Evolutionary conservation across 139 green algal genomes (phyloP).

Genomic region (Desmodesmus armatus): DNA sequence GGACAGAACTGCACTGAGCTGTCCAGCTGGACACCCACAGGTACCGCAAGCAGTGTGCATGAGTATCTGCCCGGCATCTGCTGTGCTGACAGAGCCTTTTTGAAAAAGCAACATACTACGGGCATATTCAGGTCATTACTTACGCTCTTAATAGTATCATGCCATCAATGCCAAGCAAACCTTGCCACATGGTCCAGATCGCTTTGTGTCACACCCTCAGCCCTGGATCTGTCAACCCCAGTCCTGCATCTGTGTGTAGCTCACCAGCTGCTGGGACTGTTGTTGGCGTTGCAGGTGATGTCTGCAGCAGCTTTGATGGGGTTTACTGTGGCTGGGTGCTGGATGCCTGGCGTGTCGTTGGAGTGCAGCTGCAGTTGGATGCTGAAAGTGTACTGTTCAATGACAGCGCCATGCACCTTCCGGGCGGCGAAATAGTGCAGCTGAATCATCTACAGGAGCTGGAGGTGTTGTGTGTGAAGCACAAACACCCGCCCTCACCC

Average conservation of each 20-base stretch:
- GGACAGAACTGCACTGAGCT: not conserved
- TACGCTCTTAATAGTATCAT: too few relatives aligned
- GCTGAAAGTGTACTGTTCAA: not conserved
- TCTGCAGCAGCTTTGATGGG: constrained; percentile 7
- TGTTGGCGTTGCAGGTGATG: not conserved
- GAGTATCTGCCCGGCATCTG: too few relatives aligned
- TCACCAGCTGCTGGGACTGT: constrained; percentile 13
- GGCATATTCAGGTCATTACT: too few relatives aligned
- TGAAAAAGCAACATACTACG: too few relatives aligned
- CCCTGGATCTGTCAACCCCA: too few relatives aligned
- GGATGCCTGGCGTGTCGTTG: constrained; percentile 7
- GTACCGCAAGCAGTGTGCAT: too few relatives aligned
- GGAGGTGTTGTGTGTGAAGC: constrained; percentile 25
- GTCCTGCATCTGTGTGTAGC: too few relatives aligned
- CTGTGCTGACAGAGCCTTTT: too few relatives aligned
- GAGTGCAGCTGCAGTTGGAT: constrained; percentile 25
- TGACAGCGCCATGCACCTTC: not conserved
- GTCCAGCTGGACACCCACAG: constrained; percentile 12
- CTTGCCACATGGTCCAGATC: too few relatives aligned
- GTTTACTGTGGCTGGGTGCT: constrained; percentile 19
- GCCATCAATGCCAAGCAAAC: too few relatives aligned
- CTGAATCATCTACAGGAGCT: constrained; percentile 9
- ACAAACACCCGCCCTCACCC: too few relatives aligned
- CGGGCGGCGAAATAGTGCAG: not conserved
- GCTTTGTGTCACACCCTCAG: too few relatives aligned